Evolutionary conservation across 441 rosid species (phyloP).

Genomic region (Macaranga tanarius): DNA sequence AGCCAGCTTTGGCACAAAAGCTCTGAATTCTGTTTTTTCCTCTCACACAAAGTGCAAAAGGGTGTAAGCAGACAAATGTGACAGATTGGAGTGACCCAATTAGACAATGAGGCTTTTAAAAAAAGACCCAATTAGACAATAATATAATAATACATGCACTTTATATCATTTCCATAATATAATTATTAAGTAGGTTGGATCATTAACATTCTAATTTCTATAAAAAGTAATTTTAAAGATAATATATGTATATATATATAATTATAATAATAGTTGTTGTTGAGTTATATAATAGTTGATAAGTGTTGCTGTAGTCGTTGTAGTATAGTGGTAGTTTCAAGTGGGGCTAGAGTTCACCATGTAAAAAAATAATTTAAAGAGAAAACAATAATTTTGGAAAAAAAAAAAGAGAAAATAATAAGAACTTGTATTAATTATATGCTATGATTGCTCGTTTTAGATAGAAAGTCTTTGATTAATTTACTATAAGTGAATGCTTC

Average conservation of each 20-base stretch:
- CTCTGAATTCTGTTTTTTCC: too few species aligned
- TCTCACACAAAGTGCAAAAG: too few species aligned
- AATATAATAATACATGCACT: neutral
- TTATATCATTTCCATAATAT: neutral
- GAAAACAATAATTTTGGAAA: too few species aligned
- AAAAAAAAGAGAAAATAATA: too few species aligned
- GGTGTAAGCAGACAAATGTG: slow-evolving; percentile 5
- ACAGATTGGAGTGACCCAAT: neutral
- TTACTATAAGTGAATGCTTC: neutral
- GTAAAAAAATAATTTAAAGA: too few species aligned
- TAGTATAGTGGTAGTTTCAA: too few species aligned
- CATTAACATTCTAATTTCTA: neutral
- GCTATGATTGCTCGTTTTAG: neutral
- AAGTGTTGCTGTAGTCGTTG: too few species aligned
- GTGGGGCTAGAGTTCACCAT: too few species aligned
- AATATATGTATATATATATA: neutral
- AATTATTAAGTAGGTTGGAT: neutral
- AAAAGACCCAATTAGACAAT: neutral
- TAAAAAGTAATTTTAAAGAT: neutral
- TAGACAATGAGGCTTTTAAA: neutral
- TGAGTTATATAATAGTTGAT: too few species aligned
- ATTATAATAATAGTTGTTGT: too few species aligned
- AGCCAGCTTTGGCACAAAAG: neutral
- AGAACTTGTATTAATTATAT: too few species aligned
- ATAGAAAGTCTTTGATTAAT: neutral